Evolutionary conservation across 139 green algal genomes (phyloP), one percentile per base, ranked within the genome.

Genomic region (Edaphochlamys debaryana): DNA sequence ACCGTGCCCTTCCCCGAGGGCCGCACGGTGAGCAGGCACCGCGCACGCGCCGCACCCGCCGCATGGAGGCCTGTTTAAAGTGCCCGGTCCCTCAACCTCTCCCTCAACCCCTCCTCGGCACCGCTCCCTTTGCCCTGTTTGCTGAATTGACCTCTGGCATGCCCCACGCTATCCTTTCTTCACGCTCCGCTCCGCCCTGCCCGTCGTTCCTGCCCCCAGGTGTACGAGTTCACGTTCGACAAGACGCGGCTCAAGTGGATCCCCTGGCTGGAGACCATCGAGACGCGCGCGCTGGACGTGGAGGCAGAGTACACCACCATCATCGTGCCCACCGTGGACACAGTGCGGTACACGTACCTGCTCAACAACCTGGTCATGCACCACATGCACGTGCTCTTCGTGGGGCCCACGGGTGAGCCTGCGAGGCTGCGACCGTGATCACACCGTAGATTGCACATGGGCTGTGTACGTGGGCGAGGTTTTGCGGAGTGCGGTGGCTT

Each of bases 151-250:
- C n/a, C n/a, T n/a, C n/a, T n/a, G n/a, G n/a, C n/a, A n/a, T n/a
- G n/a, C n/a, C n/a, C n/a, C n/a, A n/a, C n/a, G n/a, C n/a, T n/a
- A n/a, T n/a, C n/a, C n/a, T n/a, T n/a, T n/a, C n/a, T n/a, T n/a
- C n/a, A n/a, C n/a, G n/a, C n/a, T n/a, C n/a, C n/a, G n/a, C n/a
- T n/a, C n/a, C n/a, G n/a, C n/a, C n/a, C n/a, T n/a, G n/a, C n/a
- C n/a, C n/a, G n/a, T n/a, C n/a, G n/a, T n/a, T n/a, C n/a, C n/a
- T n/a, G n/a, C n/a, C n/a, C 4, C 25, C 86, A 80, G 37, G 92
- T 95, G 62, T 96, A 96, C 80, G 94, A 97, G 60, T 96, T 90
- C 69, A 68, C 94, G 74, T 94, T 94, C 82, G 92, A 96, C 79
- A 91, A 87, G 64, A 42, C 82, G 8, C 79, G 81, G 13, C 56